Percentiles rank a stretch among this genome's conserved stretches.
Evolutionary conservation across 2,329 filamentous ascomycete species (phyloP).

Genomic region (Rutstroemia sydowiana): DNA sequence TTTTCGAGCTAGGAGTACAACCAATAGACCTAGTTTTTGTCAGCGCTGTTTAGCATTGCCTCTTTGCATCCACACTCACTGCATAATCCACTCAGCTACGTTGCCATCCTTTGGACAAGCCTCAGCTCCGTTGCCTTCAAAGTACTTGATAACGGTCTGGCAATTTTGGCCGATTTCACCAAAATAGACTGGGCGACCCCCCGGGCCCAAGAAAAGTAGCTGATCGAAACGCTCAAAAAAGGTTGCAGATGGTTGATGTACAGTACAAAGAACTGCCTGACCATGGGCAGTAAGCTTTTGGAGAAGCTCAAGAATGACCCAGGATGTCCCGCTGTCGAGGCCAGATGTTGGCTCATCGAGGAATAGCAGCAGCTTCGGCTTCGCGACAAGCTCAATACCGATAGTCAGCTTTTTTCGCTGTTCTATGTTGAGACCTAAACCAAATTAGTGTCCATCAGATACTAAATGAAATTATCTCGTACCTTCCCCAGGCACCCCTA

Average conservation of each 20-base stretch:
- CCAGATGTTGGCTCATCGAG: constrained; percentile 82
- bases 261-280: constrained; percentile 87
- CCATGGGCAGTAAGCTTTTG: constrained; percentile 84
- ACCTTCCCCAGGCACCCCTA: constrained; percentile 57
- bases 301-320: constrained; percentile 80
- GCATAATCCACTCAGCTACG: constrained; percentile 74
- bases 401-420: constrained; percentile 66
- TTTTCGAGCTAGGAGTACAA: constrained; percentile 49
- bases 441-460: constrained; percentile 66
- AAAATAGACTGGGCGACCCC: constrained; percentile 74
- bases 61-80: constrained; percentile 19
- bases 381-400: constrained; percentile 64
- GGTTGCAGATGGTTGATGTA: constrained; percentile 89
- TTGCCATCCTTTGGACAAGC: constrained; percentile 63
- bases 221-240: constrained; percentile 86
- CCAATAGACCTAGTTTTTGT: constrained; percentile 42
- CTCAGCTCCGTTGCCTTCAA: constrained; percentile 61
- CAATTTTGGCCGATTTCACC: constrained; percentile 70
- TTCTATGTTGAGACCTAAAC: constrained; percentile 52
- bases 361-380: constrained; percentile 61
- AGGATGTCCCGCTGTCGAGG: constrained; percentile 86
- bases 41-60: background rate
- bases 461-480: constrained; percentile 65
- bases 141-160: constrained; percentile 61
- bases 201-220: constrained; percentile 67